Evolutionary conservation across 371 early-diverging fungal genomes (phyloP).

Genomic region (Mucor velutinosus): DNA sequence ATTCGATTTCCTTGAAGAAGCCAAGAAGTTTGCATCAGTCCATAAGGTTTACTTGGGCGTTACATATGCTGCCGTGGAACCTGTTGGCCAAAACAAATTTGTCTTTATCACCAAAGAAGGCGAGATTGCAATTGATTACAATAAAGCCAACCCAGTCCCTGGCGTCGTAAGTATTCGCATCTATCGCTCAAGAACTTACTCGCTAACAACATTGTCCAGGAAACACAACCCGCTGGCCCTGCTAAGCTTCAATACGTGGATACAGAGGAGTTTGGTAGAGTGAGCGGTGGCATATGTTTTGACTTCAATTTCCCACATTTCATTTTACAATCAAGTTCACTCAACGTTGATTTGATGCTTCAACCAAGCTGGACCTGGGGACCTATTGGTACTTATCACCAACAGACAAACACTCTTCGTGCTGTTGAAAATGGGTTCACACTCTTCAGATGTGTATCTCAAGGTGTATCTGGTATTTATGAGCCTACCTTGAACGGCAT

Average conservation of each 20-base stretch:
- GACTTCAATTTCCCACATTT: conserved; percentile 55
- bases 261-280: conserved; percentile 51
- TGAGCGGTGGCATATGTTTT: conserved; percentile 59
- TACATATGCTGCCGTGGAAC: conserved; percentile 33
- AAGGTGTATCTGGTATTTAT: conserved; percentile 56
- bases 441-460: conserved; percentile 53
- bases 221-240: conserved; percentile 41
- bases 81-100: conserved; percentile 44
- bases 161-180: conserved; percentile 29
- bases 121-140: conserved; percentile 48
- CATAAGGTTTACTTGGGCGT: conserved; percentile 46
- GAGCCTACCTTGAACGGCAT: conserved; percentile 45
- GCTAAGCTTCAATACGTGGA: conserved; percentile 47
- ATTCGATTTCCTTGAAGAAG: conserved; percentile 25
- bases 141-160: conserved; percentile 59
- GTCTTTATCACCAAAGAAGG: conserved; percentile 52
- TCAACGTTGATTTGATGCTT: conserved; percentile 53
- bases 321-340: conserved; percentile 52
- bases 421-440: conserved; percentile 62
- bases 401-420: conserved; percentile 44
- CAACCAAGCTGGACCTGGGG: conserved; percentile 65
- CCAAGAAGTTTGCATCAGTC: conserved; percentile 34
- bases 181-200: background rate
- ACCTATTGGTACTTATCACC: conserved; percentile 54
- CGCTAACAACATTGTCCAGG: conserved; percentile 14